These are phyloP conservation scores for Mycena epipterygia DNA, from an alignment of 768 basidiomycete species.

Conservation along the genomic window DNA sequence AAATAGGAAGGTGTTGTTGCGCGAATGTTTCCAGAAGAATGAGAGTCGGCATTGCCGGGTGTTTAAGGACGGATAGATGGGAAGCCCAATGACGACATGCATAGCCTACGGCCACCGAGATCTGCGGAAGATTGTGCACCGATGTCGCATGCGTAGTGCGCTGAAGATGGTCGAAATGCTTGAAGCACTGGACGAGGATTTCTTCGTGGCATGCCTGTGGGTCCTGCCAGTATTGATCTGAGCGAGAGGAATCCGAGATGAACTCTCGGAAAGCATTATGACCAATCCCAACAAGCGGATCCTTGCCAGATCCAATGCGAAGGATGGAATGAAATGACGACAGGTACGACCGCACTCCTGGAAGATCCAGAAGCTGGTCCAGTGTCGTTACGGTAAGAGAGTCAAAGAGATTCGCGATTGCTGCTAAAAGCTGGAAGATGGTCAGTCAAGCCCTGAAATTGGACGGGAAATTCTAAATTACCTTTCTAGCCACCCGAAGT, in stretches of 20 bases:
- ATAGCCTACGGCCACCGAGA: neutral
- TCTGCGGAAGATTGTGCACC: neutral
- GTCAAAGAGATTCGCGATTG: neutral
- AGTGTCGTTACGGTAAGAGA: neutral
- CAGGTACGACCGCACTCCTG: neutral
- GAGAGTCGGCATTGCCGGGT: neutral
- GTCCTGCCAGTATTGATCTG: neutral
- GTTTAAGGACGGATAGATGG: neutral
- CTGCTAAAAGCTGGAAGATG: neutral
- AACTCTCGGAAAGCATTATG: neutral
- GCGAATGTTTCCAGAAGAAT: neutral
- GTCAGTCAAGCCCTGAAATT: neutral
- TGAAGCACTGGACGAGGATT: neutral
- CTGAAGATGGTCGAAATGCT: neutral
- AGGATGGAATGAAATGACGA: slow-evolving; percentile 1
- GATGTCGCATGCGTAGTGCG: neutral
- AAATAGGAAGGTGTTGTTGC: neutral
- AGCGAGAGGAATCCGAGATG: neutral
- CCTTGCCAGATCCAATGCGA: neutral
- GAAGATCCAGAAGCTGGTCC: neutral
- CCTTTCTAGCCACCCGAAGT: neutral
- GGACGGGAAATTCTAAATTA: neutral
- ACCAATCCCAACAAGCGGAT: neutral
- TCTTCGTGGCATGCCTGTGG: neutral
- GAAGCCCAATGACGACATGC: neutral